A percentile compares a stretch with the other conserved stretches of the same genome.
phyloP scores from a whole-genome alignment of 306 rosid genomes.

The Lathyrus sativus region DNA sequence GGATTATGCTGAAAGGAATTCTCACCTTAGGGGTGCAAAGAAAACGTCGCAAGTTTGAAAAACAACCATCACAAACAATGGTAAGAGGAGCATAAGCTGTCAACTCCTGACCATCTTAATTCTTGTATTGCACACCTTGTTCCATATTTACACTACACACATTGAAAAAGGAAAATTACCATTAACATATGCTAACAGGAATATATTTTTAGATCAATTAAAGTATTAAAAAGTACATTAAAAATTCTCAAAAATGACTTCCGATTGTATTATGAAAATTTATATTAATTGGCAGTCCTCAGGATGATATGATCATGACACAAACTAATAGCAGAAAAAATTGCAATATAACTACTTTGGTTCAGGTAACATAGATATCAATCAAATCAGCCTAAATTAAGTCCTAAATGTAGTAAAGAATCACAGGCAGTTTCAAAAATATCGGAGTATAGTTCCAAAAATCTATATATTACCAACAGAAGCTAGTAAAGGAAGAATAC shows the following conservation, averaged over 20 bases:
- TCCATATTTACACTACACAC: conserved; percentile 68
- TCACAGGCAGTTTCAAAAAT: conserved; percentile 3
- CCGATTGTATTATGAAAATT: not conserved
- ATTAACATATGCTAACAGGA: conserved; percentile 22
- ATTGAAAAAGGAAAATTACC: conserved; percentile 11
- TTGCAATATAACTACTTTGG: conserved; percentile 13
- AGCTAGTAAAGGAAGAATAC: conserved; percentile 16
- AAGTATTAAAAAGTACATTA: conserved; percentile 29
- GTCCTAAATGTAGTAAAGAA: conserved; percentile 13
- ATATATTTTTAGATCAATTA: conserved; percentile 13
- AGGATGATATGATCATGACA: conserved; percentile 29
- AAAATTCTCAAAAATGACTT: conserved; percentile 23
- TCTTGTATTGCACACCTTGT: conserved; percentile 91
- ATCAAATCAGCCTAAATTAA: conserved; percentile 6
- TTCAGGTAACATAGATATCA: conserved; percentile 27
- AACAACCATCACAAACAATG: conserved; percentile 96
- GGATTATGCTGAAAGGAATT: conserved; percentile 30
- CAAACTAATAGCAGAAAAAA: conserved; percentile 19
- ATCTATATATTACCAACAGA: conserved; percentile 27
- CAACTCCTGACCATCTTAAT: conserved; percentile 69
- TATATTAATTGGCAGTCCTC: not conserved
- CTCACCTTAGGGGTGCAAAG: conserved; percentile 89
- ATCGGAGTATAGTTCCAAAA: not conserved
- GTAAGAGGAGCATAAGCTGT: conserved; percentile 83
- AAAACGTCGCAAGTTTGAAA: conserved; percentile 94